phyloP scores from a whole-genome alignment of 768 basidiomycete genomes.

The Pisolithus orientalis region DNA sequence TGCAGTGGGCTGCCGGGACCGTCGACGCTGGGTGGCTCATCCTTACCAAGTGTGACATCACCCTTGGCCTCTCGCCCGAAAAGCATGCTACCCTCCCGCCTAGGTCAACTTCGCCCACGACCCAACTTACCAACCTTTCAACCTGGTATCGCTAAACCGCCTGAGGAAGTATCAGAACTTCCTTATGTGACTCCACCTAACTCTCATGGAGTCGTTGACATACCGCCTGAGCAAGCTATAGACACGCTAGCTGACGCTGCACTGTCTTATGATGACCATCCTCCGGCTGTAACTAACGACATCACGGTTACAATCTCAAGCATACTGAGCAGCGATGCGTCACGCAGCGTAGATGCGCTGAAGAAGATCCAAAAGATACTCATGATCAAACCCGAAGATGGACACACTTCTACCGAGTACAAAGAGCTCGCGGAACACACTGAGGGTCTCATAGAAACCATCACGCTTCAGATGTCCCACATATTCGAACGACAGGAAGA shows the following conservation, averaged over 20 bases:
- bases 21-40: constrained; percentile 13
- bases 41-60: constrained; percentile 29
- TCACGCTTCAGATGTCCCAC: constrained; percentile 87
- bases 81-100: constrained; percentile 67
- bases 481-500: constrained; percentile 82
- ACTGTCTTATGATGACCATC: constrained; percentile 18
- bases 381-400: constrained; percentile 66
- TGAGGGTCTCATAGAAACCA: constrained; percentile 82
- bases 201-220: constrained; percentile 7
- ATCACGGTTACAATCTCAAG: constrained; percentile 82
- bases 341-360: constrained; percentile 84
- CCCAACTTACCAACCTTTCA: constrained; percentile 18
- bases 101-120: constrained; percentile 59
- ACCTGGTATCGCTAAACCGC: constrained; percentile 18
- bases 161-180: constrained; percentile 26
- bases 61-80: constrained; percentile 47
- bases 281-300: constrained; percentile 36
- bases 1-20: constrained; percentile 6
- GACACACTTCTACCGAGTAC: constrained; percentile 62
- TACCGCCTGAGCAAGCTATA: constrained; percentile 17
- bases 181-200: constrained; percentile 20
- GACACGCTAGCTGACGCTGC: constrained; percentile 31
- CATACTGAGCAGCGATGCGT: constrained; percentile 81
- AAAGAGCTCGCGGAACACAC: constrained; percentile 74
- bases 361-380: constrained; percentile 91